These are phyloP conservation scores for Macrocybe gigantea DNA, from an alignment of 768 basidiomycete genomes.

Conservation along the genomic window DNA sequence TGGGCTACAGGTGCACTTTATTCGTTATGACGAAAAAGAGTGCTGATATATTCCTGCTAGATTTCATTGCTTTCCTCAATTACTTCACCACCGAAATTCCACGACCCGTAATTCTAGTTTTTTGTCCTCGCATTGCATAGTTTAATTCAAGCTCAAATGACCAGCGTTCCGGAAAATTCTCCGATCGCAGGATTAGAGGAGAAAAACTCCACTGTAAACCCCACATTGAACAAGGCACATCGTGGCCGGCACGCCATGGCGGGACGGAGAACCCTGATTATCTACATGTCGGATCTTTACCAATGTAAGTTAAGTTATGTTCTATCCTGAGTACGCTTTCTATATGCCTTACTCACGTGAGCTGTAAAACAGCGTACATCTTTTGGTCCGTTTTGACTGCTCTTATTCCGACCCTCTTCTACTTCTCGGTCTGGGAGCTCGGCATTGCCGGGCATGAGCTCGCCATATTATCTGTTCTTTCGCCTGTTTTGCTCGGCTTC, in stretches of 20 bases:
- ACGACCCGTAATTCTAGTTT: no score
- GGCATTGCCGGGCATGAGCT: conserved; percentile 81
- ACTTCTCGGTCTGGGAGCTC: conserved; percentile 90
- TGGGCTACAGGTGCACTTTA: conserved; percentile 42
- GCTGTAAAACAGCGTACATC: conserved; percentile 48
- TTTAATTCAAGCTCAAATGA: no score
- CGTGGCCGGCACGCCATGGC: no score
- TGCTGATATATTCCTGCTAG: conserved; percentile 10
- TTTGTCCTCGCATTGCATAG: no score
- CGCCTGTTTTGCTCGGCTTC: conserved; percentile 56
- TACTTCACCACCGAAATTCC: neutral
- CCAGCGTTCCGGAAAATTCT: no score
- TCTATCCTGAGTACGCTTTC: no score
- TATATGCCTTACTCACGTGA: no score
- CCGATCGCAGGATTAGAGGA: no score
- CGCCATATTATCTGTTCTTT: conserved; percentile 63
- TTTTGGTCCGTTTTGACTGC: conserved; percentile 84
- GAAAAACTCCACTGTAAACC: no score
- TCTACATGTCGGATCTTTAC: conserved; percentile 41
- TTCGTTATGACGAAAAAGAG: no score
- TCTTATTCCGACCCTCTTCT: conserved; percentile 77
- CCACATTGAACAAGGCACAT: no score
- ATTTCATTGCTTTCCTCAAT: conserved; percentile 16
- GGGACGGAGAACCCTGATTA: neutral
- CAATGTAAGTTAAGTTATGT: conserved; percentile 39